Conservation (phyloP, 371 early-diverging fungal genomes). For the Apophysomyces ossiformis region DNA sequence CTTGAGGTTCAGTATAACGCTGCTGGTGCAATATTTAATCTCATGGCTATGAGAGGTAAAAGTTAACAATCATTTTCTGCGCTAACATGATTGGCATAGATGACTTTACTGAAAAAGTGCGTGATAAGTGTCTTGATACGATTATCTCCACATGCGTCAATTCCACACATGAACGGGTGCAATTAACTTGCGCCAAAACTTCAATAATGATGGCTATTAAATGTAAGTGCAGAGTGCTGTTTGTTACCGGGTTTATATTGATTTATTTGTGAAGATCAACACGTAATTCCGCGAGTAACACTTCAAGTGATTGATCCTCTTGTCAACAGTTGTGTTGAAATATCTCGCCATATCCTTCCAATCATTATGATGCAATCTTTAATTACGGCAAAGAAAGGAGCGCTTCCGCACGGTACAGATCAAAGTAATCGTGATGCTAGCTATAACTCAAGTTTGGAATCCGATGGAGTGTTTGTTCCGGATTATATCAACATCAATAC, state of each 20-base stretch:
- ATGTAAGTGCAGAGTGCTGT: slow-evolving; percentile 24
- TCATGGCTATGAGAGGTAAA: slow-evolving; percentile 50
- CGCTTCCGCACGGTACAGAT: neutral
- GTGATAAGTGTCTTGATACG: slow-evolving; percentile 39
- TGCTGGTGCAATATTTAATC: slow-evolving; percentile 49
- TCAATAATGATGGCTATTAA: slow-evolving; percentile 40
- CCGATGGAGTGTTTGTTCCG: slow-evolving; percentile 13
- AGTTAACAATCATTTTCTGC: neutral
- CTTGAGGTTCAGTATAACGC: slow-evolving; percentile 52
- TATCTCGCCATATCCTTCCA: slow-evolving; percentile 32
- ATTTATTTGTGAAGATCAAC: slow-evolving; percentile 24
- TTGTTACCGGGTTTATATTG: too few relatives aligned
- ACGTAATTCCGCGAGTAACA: slow-evolving; percentile 33
- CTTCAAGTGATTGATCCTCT: slow-evolving; percentile 44
- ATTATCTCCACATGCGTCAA: slow-evolving; percentile 30
- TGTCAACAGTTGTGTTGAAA: slow-evolving; percentile 33
- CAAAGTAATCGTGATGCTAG: neutral
- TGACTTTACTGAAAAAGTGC: slow-evolving; percentile 37
- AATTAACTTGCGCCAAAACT: slow-evolving; percentile 46
- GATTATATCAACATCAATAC: slow-evolving; percentile 37
- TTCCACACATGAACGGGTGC: slow-evolving; percentile 44
- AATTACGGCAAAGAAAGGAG: slow-evolving; percentile 14
- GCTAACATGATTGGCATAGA: slow-evolving; percentile 19
- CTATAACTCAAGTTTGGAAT: slow-evolving; percentile 3
- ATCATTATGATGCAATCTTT: slow-evolving; percentile 44